A percentile compares a stretch with the other conserved stretches of the same genome.
Conservation (phyloP, 2,329 filamentous ascomycete species). For the Alternaria sp. region DNA sequence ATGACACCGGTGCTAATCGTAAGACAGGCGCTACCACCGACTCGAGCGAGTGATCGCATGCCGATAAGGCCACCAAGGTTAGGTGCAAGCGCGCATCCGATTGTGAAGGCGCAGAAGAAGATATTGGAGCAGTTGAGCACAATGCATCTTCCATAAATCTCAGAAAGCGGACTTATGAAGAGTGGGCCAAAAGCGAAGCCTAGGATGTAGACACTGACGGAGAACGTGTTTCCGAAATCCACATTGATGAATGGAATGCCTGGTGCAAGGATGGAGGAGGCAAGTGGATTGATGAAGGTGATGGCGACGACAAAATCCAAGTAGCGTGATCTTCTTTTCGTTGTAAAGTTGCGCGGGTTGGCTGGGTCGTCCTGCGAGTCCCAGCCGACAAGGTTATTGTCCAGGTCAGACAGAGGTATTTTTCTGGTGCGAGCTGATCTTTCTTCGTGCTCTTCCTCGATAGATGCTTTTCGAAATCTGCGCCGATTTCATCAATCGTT, state of each 20-base stretch:
- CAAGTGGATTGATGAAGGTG: constrained; percentile 48
- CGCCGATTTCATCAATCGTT: constrained; percentile 28
- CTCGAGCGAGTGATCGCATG: constrained; percentile 32
- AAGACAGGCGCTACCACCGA: constrained; percentile 42
- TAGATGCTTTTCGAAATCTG: constrained; percentile 44
- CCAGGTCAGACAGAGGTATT: constrained; percentile 45
- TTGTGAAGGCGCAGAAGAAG: constrained; percentile 61
- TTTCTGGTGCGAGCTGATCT: constrained; percentile 37
- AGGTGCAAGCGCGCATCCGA: constrained; percentile 53
- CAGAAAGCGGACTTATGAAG: constrained; percentile 46
- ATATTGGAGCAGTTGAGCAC: constrained; percentile 53
- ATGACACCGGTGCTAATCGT: constrained; percentile 51
- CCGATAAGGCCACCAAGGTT: constrained; percentile 47
- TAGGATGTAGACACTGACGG: constrained; percentile 49
- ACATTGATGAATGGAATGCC: constrained; percentile 42
- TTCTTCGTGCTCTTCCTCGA: constrained; percentile 44
- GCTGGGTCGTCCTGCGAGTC: constrained; percentile 45
- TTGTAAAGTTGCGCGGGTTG: constrained; percentile 47
- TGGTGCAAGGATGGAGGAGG: constrained; percentile 50
- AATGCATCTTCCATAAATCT: constrained; percentile 48
- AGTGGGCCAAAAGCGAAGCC: constrained; percentile 48
- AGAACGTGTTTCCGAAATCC: constrained; percentile 47
- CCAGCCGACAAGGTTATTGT: constrained; percentile 49
- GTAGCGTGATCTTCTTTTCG: constrained; percentile 36
- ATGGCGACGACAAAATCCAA: constrained; percentile 43